These are phyloP conservation scores for Vitellaria paradoxa DNA, from an alignment of 179 eudicot genomes.

Conservation along the genomic window DNA sequence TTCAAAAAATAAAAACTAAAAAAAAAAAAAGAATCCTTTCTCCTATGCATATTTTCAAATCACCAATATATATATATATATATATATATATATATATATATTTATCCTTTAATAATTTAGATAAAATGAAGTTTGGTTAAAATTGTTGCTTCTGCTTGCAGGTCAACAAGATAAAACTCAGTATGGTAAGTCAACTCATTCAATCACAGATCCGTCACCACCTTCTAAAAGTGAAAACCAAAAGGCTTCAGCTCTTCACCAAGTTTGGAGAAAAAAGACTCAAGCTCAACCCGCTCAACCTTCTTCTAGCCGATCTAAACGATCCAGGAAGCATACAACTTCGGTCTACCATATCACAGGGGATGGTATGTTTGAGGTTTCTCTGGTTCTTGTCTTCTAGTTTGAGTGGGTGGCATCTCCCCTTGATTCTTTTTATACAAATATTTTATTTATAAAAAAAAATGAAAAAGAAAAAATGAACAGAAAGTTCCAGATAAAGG, in stretches of 20 bases:
- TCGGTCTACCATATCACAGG: constrained; percentile 7
- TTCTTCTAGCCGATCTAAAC: neutral
- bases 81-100: too few relatives aligned
- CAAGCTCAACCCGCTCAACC: neutral
- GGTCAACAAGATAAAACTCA: constrained; percentile 1
- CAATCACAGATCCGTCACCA: constrained; percentile 4
- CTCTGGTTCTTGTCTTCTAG: neutral
- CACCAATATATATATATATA: too few relatives aligned
- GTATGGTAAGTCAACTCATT: neutral
- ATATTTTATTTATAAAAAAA: too few relatives aligned
- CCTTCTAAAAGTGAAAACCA: neutral
- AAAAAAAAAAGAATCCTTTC: too few relatives aligned
- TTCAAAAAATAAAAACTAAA: too few relatives aligned
- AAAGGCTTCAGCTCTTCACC: constrained; percentile 15
- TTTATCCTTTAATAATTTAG: neutral
- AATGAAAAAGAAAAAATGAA: too few relatives aligned
- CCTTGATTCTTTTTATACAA: too few relatives aligned
- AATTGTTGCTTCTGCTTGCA: neutral
- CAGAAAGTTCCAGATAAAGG: too few relatives aligned
- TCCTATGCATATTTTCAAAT: too few relatives aligned
- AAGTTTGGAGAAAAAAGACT: constrained; percentile 7
- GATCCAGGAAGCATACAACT: too few relatives aligned
- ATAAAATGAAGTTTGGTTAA: neutral
- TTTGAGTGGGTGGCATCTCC: neutral
- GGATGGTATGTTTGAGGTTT: constrained; percentile 16